phyloP scores from a whole-genome alignment of 148 eudicot genomes.

The Chenopodium album region DNA sequence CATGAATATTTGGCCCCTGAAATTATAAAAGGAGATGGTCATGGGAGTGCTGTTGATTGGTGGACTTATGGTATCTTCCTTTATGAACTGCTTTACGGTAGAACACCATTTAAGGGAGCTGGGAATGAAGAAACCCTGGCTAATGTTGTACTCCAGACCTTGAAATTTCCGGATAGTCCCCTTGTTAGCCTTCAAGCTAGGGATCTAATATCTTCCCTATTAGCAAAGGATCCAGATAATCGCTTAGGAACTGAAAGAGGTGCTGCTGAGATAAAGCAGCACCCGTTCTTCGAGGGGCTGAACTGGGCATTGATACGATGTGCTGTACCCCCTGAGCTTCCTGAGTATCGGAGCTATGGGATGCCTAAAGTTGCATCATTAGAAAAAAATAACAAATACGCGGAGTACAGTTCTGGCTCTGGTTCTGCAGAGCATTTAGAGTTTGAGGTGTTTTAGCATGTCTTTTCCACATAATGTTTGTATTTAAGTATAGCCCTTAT shows the following conservation, averaged over 20 bases:
- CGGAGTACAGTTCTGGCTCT: constrained; percentile 48
- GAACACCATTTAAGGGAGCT: constrained; percentile 79
- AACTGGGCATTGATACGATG: constrained; percentile 95
- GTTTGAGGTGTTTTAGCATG: constrained; percentile 43
- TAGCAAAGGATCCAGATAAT: constrained; percentile 78
- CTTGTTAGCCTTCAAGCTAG: constrained; percentile 79
- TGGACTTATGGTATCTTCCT: constrained; percentile 89
- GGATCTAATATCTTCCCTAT: constrained; percentile 64
- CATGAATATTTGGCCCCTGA: constrained; percentile 94
- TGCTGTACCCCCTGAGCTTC: constrained; percentile 75
- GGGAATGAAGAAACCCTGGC: constrained; percentile 86
- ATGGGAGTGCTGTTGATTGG: constrained; percentile 97
- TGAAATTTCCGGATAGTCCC: constrained; percentile 78
- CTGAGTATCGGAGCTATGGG: constrained; percentile 45
- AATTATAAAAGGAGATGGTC: constrained; percentile 89
- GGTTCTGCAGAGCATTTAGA: constrained; percentile 56
- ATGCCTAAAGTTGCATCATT: constrained; percentile 24
- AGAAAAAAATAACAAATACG: constrained; percentile 47
- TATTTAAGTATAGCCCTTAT: constrained; percentile 24
- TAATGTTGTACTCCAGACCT: constrained; percentile 67
- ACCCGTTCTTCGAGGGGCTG: constrained; percentile 82
- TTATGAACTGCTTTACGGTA: constrained; percentile 87
- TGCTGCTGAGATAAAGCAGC: constrained; percentile 89
- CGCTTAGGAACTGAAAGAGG: constrained; percentile 82
- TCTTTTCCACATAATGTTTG: constrained; percentile 6